Evolutionary conservation across 1,139 yeast genomes (phyloP), one percentile per base, ranked within the genome.

Genomic region (Ogataea hybrid): DNA sequence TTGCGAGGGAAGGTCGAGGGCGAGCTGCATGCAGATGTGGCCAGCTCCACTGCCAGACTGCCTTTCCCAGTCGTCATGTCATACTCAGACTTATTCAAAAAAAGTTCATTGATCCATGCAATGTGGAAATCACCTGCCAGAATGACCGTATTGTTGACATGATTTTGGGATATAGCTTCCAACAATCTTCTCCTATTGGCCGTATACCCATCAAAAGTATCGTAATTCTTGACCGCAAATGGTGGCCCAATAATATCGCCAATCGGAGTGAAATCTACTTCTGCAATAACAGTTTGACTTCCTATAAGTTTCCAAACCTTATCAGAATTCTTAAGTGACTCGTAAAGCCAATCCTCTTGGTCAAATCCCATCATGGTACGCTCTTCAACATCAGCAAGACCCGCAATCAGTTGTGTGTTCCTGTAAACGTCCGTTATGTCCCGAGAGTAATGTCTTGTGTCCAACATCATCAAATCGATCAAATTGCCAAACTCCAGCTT

Each of bases 291-390:
- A 6, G 50, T 46, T 25, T 46, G 50, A 28, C 44, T 44, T 8
- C 50, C 50, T 22, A 46, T 35, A 12, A 44, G 35, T 23, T 36
- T 44, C 50, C 50, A 46, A 5, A 37, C 25, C 12, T 41, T 28
- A 5, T 37, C 41, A 23, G 40, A 31, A 11, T 32, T 15, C n/a
- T 34, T 29, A 20, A 47, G 22, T 3, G 49, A 39, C 12, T 32
- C 35, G 23, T 47, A 47, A 9, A 47, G 35, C 50, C 50, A 47
- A 8, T 45, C 35, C 32, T 47, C 50, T 32, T 47, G 50, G 22
- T 47, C 50, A 32, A 47, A 47, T 9, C 50, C 50, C 50, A 47
- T 47, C 49, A 47, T 47, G 10, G 50, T 47, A 10, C 50, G 25
- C 25, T 47, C 50, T 14, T 32, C 43, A 22, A 32, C 16, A 15